These are phyloP conservation scores for Hypsizygus ulmarius DNA, from an alignment of 1,284 basidiomycete species.

Conservation along the genomic window DNA sequence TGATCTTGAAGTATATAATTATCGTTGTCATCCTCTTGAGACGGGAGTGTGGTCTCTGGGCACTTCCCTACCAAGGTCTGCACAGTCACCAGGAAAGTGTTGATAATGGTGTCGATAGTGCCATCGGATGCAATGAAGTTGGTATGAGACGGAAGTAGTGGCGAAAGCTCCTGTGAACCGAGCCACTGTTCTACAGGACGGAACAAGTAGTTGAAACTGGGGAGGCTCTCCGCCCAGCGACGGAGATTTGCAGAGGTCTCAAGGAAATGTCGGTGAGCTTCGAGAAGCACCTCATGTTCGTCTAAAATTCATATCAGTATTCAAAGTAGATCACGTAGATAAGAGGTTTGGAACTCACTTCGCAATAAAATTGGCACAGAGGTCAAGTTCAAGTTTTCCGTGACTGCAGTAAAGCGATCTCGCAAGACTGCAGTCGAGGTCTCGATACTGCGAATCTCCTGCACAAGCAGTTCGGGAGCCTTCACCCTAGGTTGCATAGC, in stretches of 20 bases:
- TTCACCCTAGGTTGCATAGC: slow-evolving; percentile 28
- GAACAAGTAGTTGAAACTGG: slow-evolving; percentile 48
- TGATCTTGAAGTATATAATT: slow-evolving; percentile 44
- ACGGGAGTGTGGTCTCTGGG: slow-evolving; percentile 21
- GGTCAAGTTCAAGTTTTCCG: slow-evolving; percentile 30
- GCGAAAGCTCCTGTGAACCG: slow-evolving; percentile 25
- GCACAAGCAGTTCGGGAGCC: slow-evolving; percentile 28
- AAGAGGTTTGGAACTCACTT: slow-evolving; percentile 27
- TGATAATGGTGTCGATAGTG: slow-evolving; percentile 47
- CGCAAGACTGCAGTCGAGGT: slow-evolving; percentile 21
- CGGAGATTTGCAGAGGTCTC: slow-evolving; percentile 20
- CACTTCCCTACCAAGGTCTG: slow-evolving; percentile 54
- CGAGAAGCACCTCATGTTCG: slow-evolving; percentile 31
- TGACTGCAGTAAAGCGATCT: slow-evolving; percentile 24
- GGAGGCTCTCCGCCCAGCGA: slow-evolving; percentile 38
- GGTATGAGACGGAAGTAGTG: slow-evolving; percentile 10
- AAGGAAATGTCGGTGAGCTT: slow-evolving; percentile 24
- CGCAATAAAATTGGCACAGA: slow-evolving; percentile 32
- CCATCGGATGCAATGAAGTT: slow-evolving; percentile 18
- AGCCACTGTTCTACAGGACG: slow-evolving; percentile 50
- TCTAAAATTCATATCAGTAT: slow-evolving; percentile 26
- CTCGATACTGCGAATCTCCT: slow-evolving; percentile 23
- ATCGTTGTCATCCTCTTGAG: slow-evolving; percentile 28
- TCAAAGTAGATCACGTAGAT: slow-evolving; percentile 1
- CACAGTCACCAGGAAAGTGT: slow-evolving; percentile 59